Evolutionary conservation across 2,329 filamentous ascomycete genomes (phyloP), one percentile per base, ranked within the genome.

Genomic region (Zymoseptoria brevis): DNA sequence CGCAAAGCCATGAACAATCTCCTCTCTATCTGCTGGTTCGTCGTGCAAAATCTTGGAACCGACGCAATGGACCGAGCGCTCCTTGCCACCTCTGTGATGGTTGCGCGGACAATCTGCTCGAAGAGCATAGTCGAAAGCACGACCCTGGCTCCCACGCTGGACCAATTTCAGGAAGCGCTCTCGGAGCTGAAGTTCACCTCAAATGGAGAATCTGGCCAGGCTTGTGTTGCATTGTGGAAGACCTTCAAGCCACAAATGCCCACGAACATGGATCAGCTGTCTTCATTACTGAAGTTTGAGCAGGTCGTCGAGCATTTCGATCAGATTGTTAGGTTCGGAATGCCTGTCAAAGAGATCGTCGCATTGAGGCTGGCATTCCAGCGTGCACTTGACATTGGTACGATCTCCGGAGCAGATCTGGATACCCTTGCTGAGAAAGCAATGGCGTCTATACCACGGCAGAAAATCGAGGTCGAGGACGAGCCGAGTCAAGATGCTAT

Each of bases 241-340:
- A 69, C 78, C 1, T 83, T 95, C 68, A 83, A 88, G 56, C 89
- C 91, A 30, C 69, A 68, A 9, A 81, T 80, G 3, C 76, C 82
- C 1, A 68, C 68, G 9, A 75, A 70, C 8, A 62, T 71, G 26
- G 60, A 67, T 9, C 72, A 76, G 19, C 65, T 81, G 4, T 61
- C 73, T 19, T 67, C 71, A 2, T 64, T 79, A 19, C 65, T 80
- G 11, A 64, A 68, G 1, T 71, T 81, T 1, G 78, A 81, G 66
- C 61, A 58, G 19, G 68, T 81, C 5, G 74, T 78, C n/a, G 74
- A 76, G 55, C 70, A 72, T 50, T 77, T 81, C 55, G 79, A 81
- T 64, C 57, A 62, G 19, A 49, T 57, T 9, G 63, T 62, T 2
- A 61, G 57, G 56, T 68, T 68, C 53, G 60, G 65, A 19, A 55